Evolutionary conservation across 2,329 filamentous ascomycete genomes (phyloP).

Genomic region (Fusarium odoratissimum): DNA sequence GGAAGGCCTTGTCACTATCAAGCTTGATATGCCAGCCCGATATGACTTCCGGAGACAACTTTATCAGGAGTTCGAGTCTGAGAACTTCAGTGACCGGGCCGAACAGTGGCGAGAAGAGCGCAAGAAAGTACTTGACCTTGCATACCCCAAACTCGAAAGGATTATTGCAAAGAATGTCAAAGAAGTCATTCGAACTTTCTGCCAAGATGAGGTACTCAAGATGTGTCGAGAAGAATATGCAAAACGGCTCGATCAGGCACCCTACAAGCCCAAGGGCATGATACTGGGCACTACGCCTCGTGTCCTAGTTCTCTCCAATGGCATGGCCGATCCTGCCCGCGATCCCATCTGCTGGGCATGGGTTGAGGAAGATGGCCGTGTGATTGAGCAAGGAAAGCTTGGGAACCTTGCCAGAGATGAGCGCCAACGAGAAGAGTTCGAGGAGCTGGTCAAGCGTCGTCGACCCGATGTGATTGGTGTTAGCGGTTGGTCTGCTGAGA

Average conservation of each 20-base stretch:
- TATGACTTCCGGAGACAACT: slow-evolving; percentile 81
- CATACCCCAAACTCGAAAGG: slow-evolving; percentile 83
- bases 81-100: slow-evolving; percentile 94
- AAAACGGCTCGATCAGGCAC: slow-evolving; percentile 91
- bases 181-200: slow-evolving; percentile 91
- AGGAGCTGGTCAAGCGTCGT: slow-evolving; percentile 81
- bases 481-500: slow-evolving; percentile 89
- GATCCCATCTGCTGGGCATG: slow-evolving; percentile 92
- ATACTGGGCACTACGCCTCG: slow-evolving; percentile 87
- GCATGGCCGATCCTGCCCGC: slow-evolving; percentile 76
- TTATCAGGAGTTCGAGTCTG: slow-evolving; percentile 87
- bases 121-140: slow-evolving; percentile 83
- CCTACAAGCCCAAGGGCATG: slow-evolving; percentile 95
- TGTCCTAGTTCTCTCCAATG: slow-evolving; percentile 88
- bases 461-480: slow-evolving; percentile 92
- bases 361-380: slow-evolving; percentile 90
- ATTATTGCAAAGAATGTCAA: slow-evolving; percentile 93
- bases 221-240: slow-evolving; percentile 90
- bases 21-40: slow-evolving; percentile 80
- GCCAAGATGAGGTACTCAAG: slow-evolving; percentile 91
- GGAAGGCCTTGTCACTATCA: slow-evolving; percentile 90
- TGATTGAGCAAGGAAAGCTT: slow-evolving; percentile 90
- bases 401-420: slow-evolving; percentile 79
- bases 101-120: slow-evolving; percentile 95
- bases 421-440: slow-evolving; percentile 74